Evolutionary conservation across 148 eudicot genomes (phyloP), one percentile per base, ranked within the genome.

Genomic region (Diospyros lotus): DNA sequence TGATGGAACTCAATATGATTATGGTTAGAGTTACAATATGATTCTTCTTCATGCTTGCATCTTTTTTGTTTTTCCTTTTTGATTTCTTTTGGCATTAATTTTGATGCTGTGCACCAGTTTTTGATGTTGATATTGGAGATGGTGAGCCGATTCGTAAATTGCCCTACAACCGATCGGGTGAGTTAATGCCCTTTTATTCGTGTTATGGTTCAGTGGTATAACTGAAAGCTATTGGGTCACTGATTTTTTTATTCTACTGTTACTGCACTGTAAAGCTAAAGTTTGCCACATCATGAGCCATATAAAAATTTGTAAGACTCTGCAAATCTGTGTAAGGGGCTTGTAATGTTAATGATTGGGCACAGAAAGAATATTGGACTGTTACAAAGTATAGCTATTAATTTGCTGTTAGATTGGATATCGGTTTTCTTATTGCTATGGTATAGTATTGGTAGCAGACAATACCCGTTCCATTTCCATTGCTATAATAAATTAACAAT

Each of bases 121-220:
- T 95, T 74, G 97, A 91, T 81, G 97, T 95, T 68, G 99, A 95
- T 79, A 89, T 95, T 84, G 99, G 97, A 82, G 99, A 95, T 84
- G 99, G 99, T 43, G 84, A 85, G 81, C 98, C 99, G 59, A 81
- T 88, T 52, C 99, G 99, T 44, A 95, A 91, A 80, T 80, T 95
- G 79, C 99, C 99, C n/a, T 93, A 88, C 77, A 93, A 95, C 68
- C 83, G 87, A 46, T 87, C 97, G 87, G 99, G 99, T 95, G 88
- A 67, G 60, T 75, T 9, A 9, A 28, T 28, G 28, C 28, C 28
- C 28, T 28, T 28, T 28, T 28, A 28, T 28, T 28, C 0, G 28
- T 53, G 13, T 15, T 15, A 72, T 66, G 65, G 66, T 45, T 61
- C 53, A 59, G 13, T 7, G 2, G 5, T 58, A 43, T 41, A 40